phyloP scores from a whole-genome alignment of 164 flowering plant genomes.

The Chimonanthus praecox region DNA sequence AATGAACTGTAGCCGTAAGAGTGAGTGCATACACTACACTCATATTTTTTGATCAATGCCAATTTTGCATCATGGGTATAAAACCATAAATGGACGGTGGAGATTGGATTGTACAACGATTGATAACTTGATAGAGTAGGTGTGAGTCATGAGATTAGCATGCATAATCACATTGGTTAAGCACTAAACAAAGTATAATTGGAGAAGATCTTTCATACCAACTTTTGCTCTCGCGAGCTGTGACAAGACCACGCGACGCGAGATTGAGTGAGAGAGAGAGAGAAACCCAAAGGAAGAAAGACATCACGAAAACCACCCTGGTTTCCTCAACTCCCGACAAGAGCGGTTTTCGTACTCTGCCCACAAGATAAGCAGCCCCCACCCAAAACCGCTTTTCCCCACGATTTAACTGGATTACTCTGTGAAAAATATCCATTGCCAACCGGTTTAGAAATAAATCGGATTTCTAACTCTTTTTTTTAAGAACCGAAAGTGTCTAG shows the following conservation, averaged over 20 bases:
- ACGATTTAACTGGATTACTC: no score
- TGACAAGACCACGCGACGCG: conserved; percentile 11
- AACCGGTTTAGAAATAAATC: no score
- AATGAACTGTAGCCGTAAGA: no score
- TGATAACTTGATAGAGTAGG: background rate
- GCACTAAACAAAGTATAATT: background rate
- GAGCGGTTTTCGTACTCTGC: conserved; percentile 13
- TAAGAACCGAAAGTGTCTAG: no score
- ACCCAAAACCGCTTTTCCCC: conserved; percentile 4
- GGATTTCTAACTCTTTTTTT: no score
- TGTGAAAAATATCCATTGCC: no score
- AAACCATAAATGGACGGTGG: background rate
- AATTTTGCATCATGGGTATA: background rate
- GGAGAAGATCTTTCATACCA: background rate
- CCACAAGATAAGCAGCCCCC: conserved; percentile 2
- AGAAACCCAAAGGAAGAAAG: background rate
- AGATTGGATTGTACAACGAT: background rate
- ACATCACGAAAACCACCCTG: conserved; percentile 6
- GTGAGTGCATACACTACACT: no score
- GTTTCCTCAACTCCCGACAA: conserved; percentile 11
- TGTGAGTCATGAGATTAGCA: no score
- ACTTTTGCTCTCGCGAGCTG: background rate
- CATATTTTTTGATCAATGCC: no score
- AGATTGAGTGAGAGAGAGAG: background rate
- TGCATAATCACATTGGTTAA: background rate